Evolutionary conservation across 179 eudicot species (phyloP).

Genomic region (Silene vulgaris): DNA sequence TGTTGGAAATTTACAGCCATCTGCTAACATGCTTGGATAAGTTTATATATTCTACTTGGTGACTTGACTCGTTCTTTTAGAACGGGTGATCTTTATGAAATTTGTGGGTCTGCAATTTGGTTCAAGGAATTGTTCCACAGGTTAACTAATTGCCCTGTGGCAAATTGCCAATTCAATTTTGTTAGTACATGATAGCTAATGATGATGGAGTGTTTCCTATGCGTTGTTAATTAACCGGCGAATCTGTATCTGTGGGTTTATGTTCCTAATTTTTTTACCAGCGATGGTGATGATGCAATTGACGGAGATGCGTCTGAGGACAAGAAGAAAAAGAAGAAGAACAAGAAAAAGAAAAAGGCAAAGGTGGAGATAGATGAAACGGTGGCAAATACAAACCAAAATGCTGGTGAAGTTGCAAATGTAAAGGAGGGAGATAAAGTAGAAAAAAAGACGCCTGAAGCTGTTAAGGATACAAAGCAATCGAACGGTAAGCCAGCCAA

Average conservation of each 20-base stretch:
- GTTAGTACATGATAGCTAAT: background rate
- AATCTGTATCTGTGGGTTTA: constrained; percentile 8
- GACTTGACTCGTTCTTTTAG: background rate
- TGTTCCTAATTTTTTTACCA: constrained; percentile 16
- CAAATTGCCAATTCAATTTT: background rate
- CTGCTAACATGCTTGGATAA: background rate
- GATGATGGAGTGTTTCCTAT: background rate
- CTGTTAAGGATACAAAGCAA: constrained; percentile 29
- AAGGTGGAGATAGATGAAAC: constrained; percentile 31
- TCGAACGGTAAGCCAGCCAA: constrained; percentile 32
- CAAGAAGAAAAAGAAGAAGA: constrained; percentile 37
- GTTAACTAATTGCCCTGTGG: background rate
- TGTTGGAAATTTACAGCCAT: background rate
- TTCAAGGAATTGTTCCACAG: background rate
- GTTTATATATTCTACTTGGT: background rate
- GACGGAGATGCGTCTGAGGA: constrained; percentile 34
- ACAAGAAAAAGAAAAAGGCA: constrained; percentile 45
- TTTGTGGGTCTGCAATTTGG: background rate
- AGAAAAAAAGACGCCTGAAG: constrained; percentile 19
- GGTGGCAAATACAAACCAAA: constrained; percentile 15
- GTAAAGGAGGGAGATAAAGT: constrained; percentile 12
- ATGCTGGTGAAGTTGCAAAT: constrained; percentile 16
- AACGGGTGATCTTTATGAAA: background rate
- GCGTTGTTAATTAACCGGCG: background rate
- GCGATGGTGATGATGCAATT: constrained; percentile 11